Evolutionary conservation across 768 basidiomycete genomes (phyloP).

Genomic region (Naganishia vishniacii): DNA sequence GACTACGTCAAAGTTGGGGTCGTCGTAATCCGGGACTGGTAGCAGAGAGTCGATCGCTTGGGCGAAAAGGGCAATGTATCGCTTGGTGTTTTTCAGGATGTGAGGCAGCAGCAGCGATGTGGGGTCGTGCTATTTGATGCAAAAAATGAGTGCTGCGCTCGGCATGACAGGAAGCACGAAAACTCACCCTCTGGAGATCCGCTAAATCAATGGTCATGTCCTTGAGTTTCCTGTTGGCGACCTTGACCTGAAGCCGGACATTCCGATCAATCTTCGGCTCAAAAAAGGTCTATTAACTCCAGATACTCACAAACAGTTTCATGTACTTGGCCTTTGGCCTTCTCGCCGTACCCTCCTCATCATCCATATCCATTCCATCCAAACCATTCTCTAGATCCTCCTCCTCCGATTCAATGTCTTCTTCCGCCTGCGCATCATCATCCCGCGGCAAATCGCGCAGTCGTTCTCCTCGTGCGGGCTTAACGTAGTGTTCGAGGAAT

Average conservation of each 20-base stretch:
- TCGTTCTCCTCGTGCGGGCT: constrained; percentile 26
- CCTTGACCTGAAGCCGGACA: constrained; percentile 29
- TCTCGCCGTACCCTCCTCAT: constrained; percentile 26
- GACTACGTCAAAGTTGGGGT: constrained; percentile 66
- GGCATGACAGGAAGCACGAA: background rate
- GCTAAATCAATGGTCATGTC: constrained; percentile 83
- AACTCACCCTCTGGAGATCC: constrained; percentile 68
- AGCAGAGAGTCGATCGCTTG: constrained; percentile 85
- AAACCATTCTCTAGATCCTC: constrained; percentile 58
- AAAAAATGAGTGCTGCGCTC: background rate
- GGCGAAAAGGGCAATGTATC: constrained; percentile 82
- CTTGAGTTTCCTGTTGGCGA: constrained; percentile 88
- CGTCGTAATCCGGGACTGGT: constrained; percentile 81
- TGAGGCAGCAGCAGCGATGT: constrained; percentile 58
- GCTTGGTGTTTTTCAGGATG: constrained; percentile 77
- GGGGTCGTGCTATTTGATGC: background rate
- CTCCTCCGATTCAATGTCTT: constrained; percentile 32
- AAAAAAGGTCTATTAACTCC: too few relatives aligned
- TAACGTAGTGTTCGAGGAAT: constrained; percentile 41
- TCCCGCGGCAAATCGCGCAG: constrained; percentile 25
- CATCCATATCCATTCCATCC: constrained; percentile 56
- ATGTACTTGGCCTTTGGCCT: constrained; percentile 45
- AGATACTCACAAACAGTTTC: constrained; percentile 35
- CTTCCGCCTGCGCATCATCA: constrained; percentile 36
- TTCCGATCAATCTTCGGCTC: background rate